These are phyloP conservation scores for Phyllosticta citribraziliensis DNA, from an alignment of 2,329 filamentous ascomycete species.

Conservation along the genomic window DNA sequence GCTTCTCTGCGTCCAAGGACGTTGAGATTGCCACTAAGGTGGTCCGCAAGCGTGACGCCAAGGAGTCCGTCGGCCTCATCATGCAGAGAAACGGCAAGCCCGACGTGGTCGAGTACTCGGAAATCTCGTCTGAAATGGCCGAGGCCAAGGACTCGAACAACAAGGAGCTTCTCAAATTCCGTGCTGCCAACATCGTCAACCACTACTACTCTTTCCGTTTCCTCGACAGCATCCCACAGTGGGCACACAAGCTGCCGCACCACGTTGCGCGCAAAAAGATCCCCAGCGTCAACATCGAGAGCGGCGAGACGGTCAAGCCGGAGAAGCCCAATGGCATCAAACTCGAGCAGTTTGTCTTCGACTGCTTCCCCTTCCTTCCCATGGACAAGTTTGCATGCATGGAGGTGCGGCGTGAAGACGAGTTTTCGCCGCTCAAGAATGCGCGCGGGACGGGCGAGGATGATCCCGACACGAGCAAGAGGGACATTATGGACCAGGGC, in stretches of 20 bases:
- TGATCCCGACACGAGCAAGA: conserved; percentile 84
- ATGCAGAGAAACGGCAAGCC: conserved; percentile 91
- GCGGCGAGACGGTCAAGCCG: conserved; percentile 75
- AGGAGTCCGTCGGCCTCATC: conserved; percentile 91
- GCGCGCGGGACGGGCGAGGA: conserved; percentile 69
- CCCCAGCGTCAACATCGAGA: conserved; percentile 66
- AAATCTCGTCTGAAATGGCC: conserved; percentile 83
- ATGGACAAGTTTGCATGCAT: conserved; percentile 89
- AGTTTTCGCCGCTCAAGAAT: conserved; percentile 98
- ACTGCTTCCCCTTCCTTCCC: conserved; percentile 84
- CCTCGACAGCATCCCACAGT: conserved; percentile 80
- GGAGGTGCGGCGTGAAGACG: conserved; percentile 92
- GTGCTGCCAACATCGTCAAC: conserved; percentile 98
- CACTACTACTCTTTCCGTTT: conserved; percentile 98
- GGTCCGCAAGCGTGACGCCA: conserved; percentile 95
- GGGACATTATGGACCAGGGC: conserved; percentile 83
- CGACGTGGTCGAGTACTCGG: conserved; percentile 96
- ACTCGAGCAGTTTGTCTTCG: conserved; percentile 97
- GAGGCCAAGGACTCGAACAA: conserved; percentile 80
- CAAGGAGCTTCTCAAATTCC: conserved; percentile 78
- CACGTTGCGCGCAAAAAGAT: conserved; percentile 99
- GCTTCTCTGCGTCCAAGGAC: conserved; percentile 76
- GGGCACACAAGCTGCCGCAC: conserved; percentile 79
- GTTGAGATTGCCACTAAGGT: conserved; percentile 98
- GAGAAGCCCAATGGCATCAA: conserved; percentile 97